Evolutionary conservation across 2,329 filamentous ascomycete species (phyloP).

Genomic region (Zasmidium angulare): DNA sequence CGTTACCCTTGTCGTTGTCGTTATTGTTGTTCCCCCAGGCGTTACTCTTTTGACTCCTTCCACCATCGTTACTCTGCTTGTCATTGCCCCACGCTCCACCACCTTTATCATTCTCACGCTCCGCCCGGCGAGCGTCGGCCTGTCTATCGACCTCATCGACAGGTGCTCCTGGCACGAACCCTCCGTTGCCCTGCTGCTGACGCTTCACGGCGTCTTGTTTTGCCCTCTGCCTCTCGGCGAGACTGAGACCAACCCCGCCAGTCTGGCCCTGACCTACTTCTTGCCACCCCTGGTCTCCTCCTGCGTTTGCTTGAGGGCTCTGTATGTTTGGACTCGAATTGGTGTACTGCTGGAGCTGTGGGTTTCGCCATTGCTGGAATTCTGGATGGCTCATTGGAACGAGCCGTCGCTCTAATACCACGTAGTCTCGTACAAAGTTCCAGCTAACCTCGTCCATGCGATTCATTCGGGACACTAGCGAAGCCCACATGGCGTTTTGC

Average conservation of each 20-base stretch:
- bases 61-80: background rate
- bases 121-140: background rate
- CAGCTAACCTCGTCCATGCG: conserved; percentile 6
- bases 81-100: conserved; percentile 2
- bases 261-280: conserved; percentile 9
- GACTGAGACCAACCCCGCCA: background rate
- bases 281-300: conserved; percentile 10
- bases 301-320: background rate
- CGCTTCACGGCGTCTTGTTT: background rate
- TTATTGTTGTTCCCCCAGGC: conserved; percentile 21
- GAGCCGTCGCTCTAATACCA: conserved; percentile 8
- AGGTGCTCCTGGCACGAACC: background rate
- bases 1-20: conserved; percentile 3
- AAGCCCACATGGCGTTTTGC: background rate
- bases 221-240: no score
- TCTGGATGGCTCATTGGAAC: conserved; percentile 1
- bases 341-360: conserved; percentile 1
- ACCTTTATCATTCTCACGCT: background rate
- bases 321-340: background rate
- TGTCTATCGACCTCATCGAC: background rate
- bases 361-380: conserved; percentile 9
- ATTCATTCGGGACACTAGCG: conserved; percentile 3
- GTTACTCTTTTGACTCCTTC: background rate
- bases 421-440: conserved; percentile 4
- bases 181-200: background rate